A percentile compares a stretch with the other conserved stretches of the same genome.
Evolutionary conservation across 805 yeast species (phyloP).

Genomic region (Saturnispora silvae): DNA sequence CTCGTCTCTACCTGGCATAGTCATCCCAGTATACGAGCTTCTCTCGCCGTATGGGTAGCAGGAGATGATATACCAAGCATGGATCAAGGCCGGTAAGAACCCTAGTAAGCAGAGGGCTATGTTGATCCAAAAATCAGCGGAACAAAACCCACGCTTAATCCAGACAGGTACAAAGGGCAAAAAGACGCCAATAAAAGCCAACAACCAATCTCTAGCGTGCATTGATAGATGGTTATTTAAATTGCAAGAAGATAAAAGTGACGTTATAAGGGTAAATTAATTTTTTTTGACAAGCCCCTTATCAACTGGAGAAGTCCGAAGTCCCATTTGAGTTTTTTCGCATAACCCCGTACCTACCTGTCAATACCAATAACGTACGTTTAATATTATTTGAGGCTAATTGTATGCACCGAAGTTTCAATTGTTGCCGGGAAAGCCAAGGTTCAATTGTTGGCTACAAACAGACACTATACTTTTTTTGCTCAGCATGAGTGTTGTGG

Average conservation of each 20-base stretch:
- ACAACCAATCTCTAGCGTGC: conserved; percentile 39
- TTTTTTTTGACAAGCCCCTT: too few relatives aligned
- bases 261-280: neutral
- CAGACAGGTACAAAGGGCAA: conserved; percentile 67
- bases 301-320: too few relatives aligned
- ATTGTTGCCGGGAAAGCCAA: too few relatives aligned
- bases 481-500: too few relatives aligned
- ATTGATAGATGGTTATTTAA: conserved; percentile 9
- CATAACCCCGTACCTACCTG: too few relatives aligned
- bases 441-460: too few relatives aligned
- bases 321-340: too few relatives aligned
- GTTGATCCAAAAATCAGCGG: conserved; percentile 53
- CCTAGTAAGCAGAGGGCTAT: conserved; percentile 62
- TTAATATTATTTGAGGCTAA: too few relatives aligned
- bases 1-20: conserved; percentile 28
- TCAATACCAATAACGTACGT: too few relatives aligned
- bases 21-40: conserved; percentile 23
- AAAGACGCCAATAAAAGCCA: conserved; percentile 58
- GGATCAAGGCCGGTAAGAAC: conserved; percentile 67
- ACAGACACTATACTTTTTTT: too few relatives aligned
- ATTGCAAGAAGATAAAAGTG: neutral
- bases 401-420: too few relatives aligned
- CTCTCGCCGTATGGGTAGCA: conserved; percentile 44
- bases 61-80: conserved; percentile 69
- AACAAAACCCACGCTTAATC: conserved; percentile 51